Conservation (phyloP, 2,329 filamentous ascomycete species). For the Pseudogymnoascus sp. region DNA sequence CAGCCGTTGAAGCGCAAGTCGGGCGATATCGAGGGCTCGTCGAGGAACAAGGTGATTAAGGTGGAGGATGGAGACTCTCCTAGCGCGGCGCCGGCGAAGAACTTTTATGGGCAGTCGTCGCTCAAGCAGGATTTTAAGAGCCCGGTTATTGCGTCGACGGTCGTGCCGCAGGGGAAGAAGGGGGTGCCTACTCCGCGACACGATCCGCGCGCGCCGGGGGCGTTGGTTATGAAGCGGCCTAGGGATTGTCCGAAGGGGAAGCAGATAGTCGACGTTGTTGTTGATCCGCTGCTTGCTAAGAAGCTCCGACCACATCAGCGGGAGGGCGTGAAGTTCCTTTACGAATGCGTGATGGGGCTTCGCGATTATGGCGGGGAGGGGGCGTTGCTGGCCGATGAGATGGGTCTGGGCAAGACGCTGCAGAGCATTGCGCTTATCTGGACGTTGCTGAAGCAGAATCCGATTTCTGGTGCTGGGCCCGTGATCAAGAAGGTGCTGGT, state of each 20-base stretch:
- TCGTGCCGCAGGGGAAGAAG: slow-evolving; percentile 38
- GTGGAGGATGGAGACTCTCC: slow-evolving; percentile 11
- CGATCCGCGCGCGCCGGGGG: slow-evolving; percentile 49
- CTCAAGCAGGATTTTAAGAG: slow-evolving; percentile 50
- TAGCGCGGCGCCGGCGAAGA: slow-evolving; percentile 29
- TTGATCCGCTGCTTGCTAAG: slow-evolving; percentile 57
- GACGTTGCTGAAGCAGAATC: slow-evolving; percentile 66
- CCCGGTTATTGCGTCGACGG: slow-evolving; percentile 47
- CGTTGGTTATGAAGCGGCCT: slow-evolving; percentile 60
- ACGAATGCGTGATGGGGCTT: slow-evolving; percentile 71
- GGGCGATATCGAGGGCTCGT: background rate
- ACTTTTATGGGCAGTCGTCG: slow-evolving; percentile 31
- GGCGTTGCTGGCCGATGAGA: slow-evolving; percentile 66
- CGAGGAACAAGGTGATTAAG: slow-evolving; percentile 20
- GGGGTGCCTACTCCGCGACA: slow-evolving; percentile 53
- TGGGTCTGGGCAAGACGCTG: slow-evolving; percentile 67
- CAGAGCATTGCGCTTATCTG: slow-evolving; percentile 65
- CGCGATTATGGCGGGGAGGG: slow-evolving; percentile 57
- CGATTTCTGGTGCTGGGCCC: slow-evolving; percentile 45
- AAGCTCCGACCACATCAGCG: slow-evolving; percentile 60
- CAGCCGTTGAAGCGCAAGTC: background rate
- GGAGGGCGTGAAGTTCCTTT: slow-evolving; percentile 62
- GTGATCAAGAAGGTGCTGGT: slow-evolving; percentile 64
- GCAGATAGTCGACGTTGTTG: slow-evolving; percentile 62
- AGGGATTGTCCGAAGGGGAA: slow-evolving; percentile 48